These are phyloP conservation scores for Eucalyptus dawsonii DNA, from an alignment of 345 rosid genomes.

Conservation along the genomic window DNA sequence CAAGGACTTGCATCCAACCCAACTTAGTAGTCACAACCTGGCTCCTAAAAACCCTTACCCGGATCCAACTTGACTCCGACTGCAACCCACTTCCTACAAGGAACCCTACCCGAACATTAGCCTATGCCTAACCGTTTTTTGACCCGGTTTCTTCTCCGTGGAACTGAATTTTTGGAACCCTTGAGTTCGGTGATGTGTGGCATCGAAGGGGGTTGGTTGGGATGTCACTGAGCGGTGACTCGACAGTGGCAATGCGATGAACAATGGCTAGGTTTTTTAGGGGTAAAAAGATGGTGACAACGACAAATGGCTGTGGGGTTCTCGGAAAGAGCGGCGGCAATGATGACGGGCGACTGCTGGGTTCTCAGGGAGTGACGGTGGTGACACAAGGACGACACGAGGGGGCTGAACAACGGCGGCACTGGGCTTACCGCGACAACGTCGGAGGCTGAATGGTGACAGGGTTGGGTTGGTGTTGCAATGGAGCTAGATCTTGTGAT, in stretches of 20 bases:
- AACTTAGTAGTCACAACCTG: rapidly evolving
- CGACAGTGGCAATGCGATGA: rapidly evolving
- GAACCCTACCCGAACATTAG: no score
- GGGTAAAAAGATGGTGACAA: no score
- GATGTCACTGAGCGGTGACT: no score
- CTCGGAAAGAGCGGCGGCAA: rapidly evolving
- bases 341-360: rapidly evolving
- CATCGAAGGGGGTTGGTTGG: no score
- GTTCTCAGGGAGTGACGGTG: no score
- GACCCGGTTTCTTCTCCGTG: rapidly evolving
- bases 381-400: no score
- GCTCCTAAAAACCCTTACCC: no score
- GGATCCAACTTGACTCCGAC: rapidly evolving
- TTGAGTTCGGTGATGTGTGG: rapidly evolving
- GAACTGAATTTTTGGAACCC: no score
- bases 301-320: rapidly evolving
- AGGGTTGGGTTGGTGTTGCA: rapidly evolving
- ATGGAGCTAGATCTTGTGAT: no score
- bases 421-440: rapidly evolving
- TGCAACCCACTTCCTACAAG: rapidly evolving
- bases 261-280: no score
- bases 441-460: no score
- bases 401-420: rapidly evolving
- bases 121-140: rapidly evolving
- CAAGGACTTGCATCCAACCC: no score